Evolutionary conservation across 2,329 filamentous ascomycete genomes (phyloP).

Genomic region (Aureobasidium subglaciale): DNA sequence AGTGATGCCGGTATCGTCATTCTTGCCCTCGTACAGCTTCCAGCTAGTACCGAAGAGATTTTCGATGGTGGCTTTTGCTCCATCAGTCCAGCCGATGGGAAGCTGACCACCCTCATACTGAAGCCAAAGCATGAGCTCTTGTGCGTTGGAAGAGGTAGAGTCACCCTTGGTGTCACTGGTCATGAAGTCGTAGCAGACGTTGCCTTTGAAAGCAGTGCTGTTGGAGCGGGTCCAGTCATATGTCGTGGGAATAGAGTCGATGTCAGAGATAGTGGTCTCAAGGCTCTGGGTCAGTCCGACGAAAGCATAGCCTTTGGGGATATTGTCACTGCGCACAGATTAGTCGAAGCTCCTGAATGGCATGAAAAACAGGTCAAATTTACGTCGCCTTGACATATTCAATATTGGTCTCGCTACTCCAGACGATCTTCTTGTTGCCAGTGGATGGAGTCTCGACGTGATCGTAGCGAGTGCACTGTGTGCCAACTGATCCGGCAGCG

Average conservation of each 20-base stretch:
- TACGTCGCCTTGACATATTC: conserved; percentile 28
- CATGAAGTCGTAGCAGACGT: conserved; percentile 41
- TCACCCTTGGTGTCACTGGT: conserved; percentile 38
- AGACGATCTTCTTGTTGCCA: conserved; percentile 32
- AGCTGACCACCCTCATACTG: conserved; percentile 39
- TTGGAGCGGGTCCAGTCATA: conserved; percentile 37
- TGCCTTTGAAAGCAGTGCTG: conserved; percentile 37
- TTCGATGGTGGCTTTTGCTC: conserved; percentile 31
- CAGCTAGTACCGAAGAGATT: conserved; percentile 34
- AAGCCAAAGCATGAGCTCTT: conserved; percentile 42
- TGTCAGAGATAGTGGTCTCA: conserved; percentile 33
- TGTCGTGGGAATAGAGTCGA: conserved; percentile 34
- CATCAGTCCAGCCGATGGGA: conserved; percentile 36
- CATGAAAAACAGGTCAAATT: too few species aligned
- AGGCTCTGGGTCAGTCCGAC: conserved; percentile 38
- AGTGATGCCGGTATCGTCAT: conserved; percentile 37
- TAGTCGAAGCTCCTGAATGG: background rate
- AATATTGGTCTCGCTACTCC: conserved; percentile 36
- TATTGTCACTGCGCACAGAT: conserved; percentile 22
- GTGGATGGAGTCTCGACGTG: conserved; percentile 24
- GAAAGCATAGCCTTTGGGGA: conserved; percentile 41
- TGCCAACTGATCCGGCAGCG: conserved; percentile 32
- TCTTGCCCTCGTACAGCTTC: conserved; percentile 38
- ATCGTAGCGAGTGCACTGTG: conserved; percentile 36
- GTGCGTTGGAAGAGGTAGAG: conserved; percentile 33